Evolutionary conservation across 805 yeast species (phyloP), one percentile per base, ranked within the genome.

Genomic region (Cyberlindnera meyerae): DNA sequence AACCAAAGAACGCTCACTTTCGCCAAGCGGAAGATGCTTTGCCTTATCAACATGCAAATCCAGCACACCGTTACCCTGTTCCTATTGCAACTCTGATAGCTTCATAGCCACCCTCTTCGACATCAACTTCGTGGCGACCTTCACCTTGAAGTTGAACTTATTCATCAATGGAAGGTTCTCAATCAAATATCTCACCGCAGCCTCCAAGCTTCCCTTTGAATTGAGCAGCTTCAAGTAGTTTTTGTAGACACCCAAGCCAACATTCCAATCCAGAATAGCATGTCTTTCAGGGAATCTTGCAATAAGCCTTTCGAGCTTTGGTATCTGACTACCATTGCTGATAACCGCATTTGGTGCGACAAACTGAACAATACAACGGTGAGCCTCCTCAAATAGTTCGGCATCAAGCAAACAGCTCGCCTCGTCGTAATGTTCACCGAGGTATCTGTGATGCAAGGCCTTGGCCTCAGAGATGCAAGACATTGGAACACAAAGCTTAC

Each of bases 301-400:
- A 29, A 73, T 49, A 8, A 82, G 43, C 2, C 39, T 41, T n/a
- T 53, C 48, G n/a, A 76, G 47, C 9, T 52, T 45, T 6, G 40
- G 31, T 18, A 66, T 36, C 27, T 47, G 43, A 5, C 51, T 38
- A 2, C 58, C 60, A 38, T 72, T 70, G n/a, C 72, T 65, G 12
- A 79, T 71, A 1, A 89, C 74, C 4, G 80, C 72, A 11, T 60
- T 56, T 8, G 97, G 97, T 0, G 90, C 97, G 21, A 87, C 81
- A 4, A 66, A 55, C 1, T 62, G 52, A 8, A 79, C 48, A 4
- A 85, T 59, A 1, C 75, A 61, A 2, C 60, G 54, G 50, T 85
- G 93, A 0, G 96, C 95, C 27, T 74, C 77, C 0, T 60, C 65
- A 63, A 73, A 74, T 33, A 71, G 56, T 9, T 63, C 66, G 0